Percentiles rank a stretch among this genome's conserved stretches.
These are phyloP conservation scores for Beauveria asiatica DNA, from an alignment of 2,329 filamentous ascomycete species.

Conservation along the genomic window DNA sequence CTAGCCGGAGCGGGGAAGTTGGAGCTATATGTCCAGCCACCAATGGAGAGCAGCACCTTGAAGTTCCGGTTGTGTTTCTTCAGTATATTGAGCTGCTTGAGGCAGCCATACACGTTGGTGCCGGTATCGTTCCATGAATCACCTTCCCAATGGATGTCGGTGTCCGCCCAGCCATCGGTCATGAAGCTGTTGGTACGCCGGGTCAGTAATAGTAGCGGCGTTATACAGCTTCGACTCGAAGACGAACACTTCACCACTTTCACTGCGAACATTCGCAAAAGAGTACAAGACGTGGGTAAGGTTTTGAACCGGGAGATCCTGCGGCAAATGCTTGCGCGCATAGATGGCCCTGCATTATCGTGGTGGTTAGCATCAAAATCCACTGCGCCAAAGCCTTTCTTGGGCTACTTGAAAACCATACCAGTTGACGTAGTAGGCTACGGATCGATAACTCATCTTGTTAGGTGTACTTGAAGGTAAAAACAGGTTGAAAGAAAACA, in stretches of 20 bases:
- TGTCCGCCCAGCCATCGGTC: constrained; percentile 57
- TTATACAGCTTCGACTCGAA: neutral
- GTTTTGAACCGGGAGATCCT: constrained; percentile 70
- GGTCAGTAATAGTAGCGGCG: neutral
- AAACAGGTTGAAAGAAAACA: neutral
- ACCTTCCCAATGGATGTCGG: constrained; percentile 65
- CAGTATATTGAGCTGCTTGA: constrained; percentile 80
- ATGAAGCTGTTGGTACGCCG: constrained; percentile 30
- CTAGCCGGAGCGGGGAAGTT: constrained; percentile 74
- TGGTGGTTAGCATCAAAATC: constrained; percentile 15
- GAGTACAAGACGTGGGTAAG: constrained; percentile 86
- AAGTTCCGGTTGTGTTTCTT: constrained; percentile 76
- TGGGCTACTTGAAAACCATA: constrained; percentile 13
- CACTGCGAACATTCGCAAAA: constrained; percentile 77
- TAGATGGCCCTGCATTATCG: constrained; percentile 61
- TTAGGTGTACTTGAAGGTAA: neutral
- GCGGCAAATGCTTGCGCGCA: constrained; percentile 72
- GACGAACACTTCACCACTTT: constrained; percentile 67
- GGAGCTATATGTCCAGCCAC: constrained; percentile 84
- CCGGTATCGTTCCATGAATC: constrained; percentile 64
- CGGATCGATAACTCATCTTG: constrained; percentile 47
- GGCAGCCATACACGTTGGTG: constrained; percentile 77
- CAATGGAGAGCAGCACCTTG: constrained; percentile 78
- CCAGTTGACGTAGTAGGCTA: constrained; percentile 71
- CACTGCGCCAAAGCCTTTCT: neutral